Evolutionary conservation across 495 filamentous ascomycete genomes (phyloP).

Genomic region (Hapsidospora chrysogenum): DNA sequence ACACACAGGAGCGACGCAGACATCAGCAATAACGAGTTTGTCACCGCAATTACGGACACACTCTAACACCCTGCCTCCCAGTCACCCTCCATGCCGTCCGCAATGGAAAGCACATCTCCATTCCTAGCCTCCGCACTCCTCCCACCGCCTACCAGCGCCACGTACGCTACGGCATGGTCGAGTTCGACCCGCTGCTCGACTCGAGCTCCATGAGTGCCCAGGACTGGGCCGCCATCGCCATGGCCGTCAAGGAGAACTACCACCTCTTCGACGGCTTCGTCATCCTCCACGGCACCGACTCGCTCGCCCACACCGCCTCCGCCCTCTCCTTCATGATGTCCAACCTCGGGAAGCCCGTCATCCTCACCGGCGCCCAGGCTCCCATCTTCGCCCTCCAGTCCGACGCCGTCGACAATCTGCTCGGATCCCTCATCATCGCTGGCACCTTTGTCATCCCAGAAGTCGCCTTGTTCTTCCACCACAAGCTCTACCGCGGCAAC

Average conservation of each 20-base stretch:
- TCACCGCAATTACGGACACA: neutral
- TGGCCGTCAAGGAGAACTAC: conserved; percentile 57
- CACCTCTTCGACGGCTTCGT: conserved; percentile 88
- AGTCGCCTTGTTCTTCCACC: conserved; percentile 90
- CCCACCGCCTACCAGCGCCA: conserved; percentile 64
- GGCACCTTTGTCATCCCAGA: conserved; percentile 95
- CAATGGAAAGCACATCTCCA: conserved; percentile 17
- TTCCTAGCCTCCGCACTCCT: conserved; percentile 59
- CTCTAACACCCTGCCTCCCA: conserved; percentile 1
- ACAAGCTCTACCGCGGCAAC: conserved; percentile 84
- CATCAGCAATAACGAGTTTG: too few relatives aligned
- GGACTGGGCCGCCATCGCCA: conserved; percentile 82
- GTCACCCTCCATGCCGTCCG: conserved; percentile 22
- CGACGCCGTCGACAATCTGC: conserved; percentile 90
- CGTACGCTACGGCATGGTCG: conserved; percentile 71
- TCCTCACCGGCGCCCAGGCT: conserved; percentile 82
- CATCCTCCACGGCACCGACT: conserved; percentile 91
- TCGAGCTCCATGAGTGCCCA: conserved; percentile 80
- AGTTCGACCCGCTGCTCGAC: conserved; percentile 79
- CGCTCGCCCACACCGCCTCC: conserved; percentile 79
- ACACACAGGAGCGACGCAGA: too few relatives aligned
- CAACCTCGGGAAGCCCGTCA: conserved; percentile 80
- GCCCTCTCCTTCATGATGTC: conserved; percentile 90
- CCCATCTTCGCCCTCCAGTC: conserved; percentile 87
- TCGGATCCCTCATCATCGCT: conserved; percentile 82